These are phyloP conservation scores for Neopestalotiopsis rosae DNA, from an alignment of 2,329 filamentous ascomycete genomes.

Conservation along the genomic window DNA sequence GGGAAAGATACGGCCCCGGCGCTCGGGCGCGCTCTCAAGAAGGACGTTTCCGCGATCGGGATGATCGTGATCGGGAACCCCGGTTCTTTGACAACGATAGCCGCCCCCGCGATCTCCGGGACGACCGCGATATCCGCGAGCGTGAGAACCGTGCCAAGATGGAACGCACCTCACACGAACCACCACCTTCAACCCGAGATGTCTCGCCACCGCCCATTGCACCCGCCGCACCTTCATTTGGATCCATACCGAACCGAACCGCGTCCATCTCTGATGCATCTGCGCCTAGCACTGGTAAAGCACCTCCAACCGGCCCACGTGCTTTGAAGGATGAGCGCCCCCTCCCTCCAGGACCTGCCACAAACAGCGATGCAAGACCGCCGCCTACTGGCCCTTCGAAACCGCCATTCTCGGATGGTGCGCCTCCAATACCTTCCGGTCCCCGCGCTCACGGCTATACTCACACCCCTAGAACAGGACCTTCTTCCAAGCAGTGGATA, in stretches of 20 bases:
- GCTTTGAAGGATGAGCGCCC: constrained; percentile 57
- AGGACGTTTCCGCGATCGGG: constrained; percentile 61
- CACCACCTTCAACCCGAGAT: constrained; percentile 51
- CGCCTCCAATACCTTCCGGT: constrained; percentile 56
- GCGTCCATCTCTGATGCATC: constrained; percentile 39
- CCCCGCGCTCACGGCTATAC: constrained; percentile 55
- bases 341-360: constrained; percentile 45
- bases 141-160: constrained; percentile 50
- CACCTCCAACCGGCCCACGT: constrained; percentile 58
- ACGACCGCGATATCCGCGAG: constrained; percentile 54
- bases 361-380: constrained; percentile 40
- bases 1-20: constrained; percentile 52
- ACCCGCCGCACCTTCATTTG: constrained; percentile 63
- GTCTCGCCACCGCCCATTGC: constrained; percentile 63
- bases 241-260: constrained; percentile 56
- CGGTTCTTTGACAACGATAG: constrained; percentile 43
- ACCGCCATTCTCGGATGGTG: constrained; percentile 46
- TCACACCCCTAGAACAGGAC: constrained; percentile 54
- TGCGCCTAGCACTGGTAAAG: constrained; percentile 46
- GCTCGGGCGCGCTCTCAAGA: constrained; percentile 70
- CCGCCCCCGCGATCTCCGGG: constrained; percentile 50
- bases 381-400: constrained; percentile 51
- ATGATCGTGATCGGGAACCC: constrained; percentile 44
- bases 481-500: constrained; percentile 66
- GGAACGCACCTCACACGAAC: constrained; percentile 58